Percentiles rank a stretch among this genome's conserved stretches.
phyloP scores from a whole-genome alignment of 2,329 filamentous ascomycete species.

The Pseudocercospora eumusae region DNA sequence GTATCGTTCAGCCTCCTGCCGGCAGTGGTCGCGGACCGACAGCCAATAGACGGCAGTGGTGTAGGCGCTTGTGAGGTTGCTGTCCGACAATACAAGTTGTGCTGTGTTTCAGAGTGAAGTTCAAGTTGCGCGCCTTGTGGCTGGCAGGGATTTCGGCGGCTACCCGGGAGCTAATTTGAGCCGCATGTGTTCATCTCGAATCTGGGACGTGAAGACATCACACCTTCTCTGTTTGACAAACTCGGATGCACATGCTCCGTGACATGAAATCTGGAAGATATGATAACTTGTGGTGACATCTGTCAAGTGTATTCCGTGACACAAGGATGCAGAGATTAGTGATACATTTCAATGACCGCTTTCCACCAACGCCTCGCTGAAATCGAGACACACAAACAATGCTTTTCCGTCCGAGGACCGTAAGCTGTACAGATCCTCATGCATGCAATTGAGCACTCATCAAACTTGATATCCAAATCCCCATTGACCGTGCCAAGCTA shows the following conservation, averaged over 20 bases:
- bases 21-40: slow-evolving; percentile 8
- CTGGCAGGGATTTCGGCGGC: neutral
- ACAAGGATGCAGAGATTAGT: slow-evolving; percentile 2
- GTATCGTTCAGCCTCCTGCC: slow-evolving; percentile 3
- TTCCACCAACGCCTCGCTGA: slow-evolving; percentile 14
- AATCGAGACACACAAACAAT: neutral
- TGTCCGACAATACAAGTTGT: slow-evolving; percentile 25
- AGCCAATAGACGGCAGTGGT: slow-evolving; percentile 22
- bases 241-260: neutral
- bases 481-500: neutral
- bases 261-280: neutral
- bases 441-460: neutral
- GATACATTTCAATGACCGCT: slow-evolving; percentile 1
- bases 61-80: slow-evolving; percentile 26
- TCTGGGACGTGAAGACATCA: neutral
- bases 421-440: neutral
- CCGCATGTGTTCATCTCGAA: neutral
- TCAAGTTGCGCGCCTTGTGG: slow-evolving; percentile 2
- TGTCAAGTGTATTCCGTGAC: slow-evolving; percentile 3
- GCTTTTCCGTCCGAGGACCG: slow-evolving; percentile 10
- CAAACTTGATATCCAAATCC: neutral
- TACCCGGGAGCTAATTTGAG: slow-evolving; percentile 4
- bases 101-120: neutral
- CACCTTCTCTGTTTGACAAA: slow-evolving; percentile 3
- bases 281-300: neutral